Percentiles rank a stretch among this genome's conserved stretches.
Conservation (phyloP, 495 filamentous ascomycete species). For the Chaetomium cochliodes region DNA sequence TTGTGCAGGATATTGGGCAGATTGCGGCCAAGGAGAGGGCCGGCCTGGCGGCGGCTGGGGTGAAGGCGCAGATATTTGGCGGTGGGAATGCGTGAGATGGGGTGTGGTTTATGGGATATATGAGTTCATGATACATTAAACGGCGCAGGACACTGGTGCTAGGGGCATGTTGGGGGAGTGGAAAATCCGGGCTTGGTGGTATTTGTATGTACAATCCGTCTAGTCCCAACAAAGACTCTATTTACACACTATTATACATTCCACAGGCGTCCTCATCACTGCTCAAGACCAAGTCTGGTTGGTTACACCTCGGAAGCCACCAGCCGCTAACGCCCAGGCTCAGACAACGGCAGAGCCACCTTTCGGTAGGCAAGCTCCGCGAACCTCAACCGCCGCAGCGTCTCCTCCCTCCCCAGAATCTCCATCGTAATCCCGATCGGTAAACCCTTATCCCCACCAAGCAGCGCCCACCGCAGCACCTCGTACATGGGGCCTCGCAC, state of each 20-base stretch:
- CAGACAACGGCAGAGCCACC: not conserved
- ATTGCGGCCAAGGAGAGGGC: conserved; percentile 83
- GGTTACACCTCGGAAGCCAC: no score
- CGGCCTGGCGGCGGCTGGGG: conserved; percentile 74
- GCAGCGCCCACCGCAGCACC: conserved; percentile 67
- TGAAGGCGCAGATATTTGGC: conserved; percentile 80
- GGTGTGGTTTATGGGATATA: conserved; percentile 1
- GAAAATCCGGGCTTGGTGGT: conserved; percentile 9
- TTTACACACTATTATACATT: conserved; percentile 15
- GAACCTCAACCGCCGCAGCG: conserved; percentile 50
- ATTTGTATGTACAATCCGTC: conserved; percentile 17
- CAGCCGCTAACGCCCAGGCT: no score
- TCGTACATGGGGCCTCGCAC: conserved; percentile 50
- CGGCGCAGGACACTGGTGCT: conserved; percentile 4
- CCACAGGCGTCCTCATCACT: not conserved
- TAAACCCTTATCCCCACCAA: conserved; percentile 59
- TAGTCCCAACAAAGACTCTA: not conserved
- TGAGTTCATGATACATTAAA: conserved; percentile 18
- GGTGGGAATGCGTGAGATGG: not conserved
- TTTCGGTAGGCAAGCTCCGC: conserved; percentile 12
- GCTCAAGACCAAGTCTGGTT: no score
- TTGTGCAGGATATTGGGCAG: conserved; percentile 74
- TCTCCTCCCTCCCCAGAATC: conserved; percentile 62
- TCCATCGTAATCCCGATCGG: conserved; percentile 57
- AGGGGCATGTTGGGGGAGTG: not conserved